Evolutionary conservation across 768 basidiomycete genomes (phyloP).

Genomic region (Hygrocybe punicea): DNA sequence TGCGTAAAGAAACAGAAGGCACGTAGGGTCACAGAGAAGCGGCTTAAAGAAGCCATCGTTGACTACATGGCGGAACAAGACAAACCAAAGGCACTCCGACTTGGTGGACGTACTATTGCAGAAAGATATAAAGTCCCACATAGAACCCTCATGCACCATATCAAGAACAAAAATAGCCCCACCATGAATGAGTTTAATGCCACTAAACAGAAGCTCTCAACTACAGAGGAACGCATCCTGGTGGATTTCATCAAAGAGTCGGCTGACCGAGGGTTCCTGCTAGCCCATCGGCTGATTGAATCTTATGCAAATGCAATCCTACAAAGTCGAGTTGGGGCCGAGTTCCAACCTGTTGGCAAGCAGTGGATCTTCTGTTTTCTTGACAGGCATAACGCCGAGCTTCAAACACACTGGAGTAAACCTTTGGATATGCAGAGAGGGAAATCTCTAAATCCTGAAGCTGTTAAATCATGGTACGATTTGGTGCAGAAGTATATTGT

Average conservation of each 20-base stretch:
- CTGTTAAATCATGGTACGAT: conserved; percentile 31
- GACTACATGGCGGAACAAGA: no score
- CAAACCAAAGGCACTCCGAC: no score
- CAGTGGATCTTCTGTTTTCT: conserved; percentile 26
- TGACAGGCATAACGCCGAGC: conserved; percentile 21
- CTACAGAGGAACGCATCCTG: conserved; percentile 5
- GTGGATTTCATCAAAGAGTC: conserved; percentile 20
- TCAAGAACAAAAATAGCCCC: no score
- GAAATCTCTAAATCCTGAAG: conserved; percentile 27
- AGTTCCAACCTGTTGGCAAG: conserved; percentile 11
- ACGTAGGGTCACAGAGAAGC: no score
- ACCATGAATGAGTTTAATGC: not conserved
- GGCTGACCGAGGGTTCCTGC: conserved; percentile 15
- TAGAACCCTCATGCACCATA: no score
- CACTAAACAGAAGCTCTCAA: not conserved
- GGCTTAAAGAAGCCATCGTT: no score
- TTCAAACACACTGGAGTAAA: conserved; percentile 32
- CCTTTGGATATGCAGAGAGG: conserved; percentile 32
- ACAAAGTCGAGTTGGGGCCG: not conserved
- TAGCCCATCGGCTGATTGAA: conserved; percentile 9
- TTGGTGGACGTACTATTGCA: no score
- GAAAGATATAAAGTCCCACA: no score
- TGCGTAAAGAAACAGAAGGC: no score
- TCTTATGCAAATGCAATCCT: conserved; percentile 17
- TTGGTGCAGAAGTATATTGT: conserved; percentile 28